Base-by-base conservation (phyloP, 306 rosid species). In the Mimosa pudica region DNA sequence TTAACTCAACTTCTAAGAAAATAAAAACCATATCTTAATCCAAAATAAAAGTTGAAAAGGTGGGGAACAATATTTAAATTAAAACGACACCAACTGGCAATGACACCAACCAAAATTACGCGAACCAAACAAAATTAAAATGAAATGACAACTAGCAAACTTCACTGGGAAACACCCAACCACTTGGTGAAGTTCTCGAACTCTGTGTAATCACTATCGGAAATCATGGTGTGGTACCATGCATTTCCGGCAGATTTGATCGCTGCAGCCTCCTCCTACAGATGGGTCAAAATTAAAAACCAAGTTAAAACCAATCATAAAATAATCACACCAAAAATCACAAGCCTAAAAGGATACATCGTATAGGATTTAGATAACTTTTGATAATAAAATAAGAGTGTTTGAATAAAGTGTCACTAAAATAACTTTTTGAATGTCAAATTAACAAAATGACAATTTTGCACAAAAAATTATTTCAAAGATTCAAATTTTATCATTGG, bases 151-250 rank as follows among this genome's bases (percentile, higher is more conserved):
- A 74, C 55, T 8, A 69, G 52, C 30, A 45, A 20, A 77, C 44
- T 79, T 82, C 68, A 88, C 89, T 90, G 92, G 10, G 94, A 85
- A 0, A 88, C 90, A 18, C 90, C 90, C 2, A 90, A 73, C 94
- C 94, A 90, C 84, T 90, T 90, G 11, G 89, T 41, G 81, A 90
- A 90, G 70, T 76, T 79, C 4, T 90, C 94, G 0, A 90, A 90
- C 49, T 90, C 92, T 6, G 92, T 77, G 80, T 90, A 88, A 64
- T 90, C 94, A 1, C 89, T 84, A 54, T 90, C 94, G 0, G 92
- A 90, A 67, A 90, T 86, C 94, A 90, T 90, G 7, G 94, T 90
- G 58, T 85, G 82, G 74, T 88, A 88, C 92, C 92, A 90, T 2
- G 89, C 85, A 52, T 90, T 90, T 9, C 94, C 94, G 1, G 92